A percentile compares a stretch with the other conserved stretches of the same genome.
phyloP scores from a whole-genome alignment of 805 yeast species.

The Ogataea degrootiae region DNA sequence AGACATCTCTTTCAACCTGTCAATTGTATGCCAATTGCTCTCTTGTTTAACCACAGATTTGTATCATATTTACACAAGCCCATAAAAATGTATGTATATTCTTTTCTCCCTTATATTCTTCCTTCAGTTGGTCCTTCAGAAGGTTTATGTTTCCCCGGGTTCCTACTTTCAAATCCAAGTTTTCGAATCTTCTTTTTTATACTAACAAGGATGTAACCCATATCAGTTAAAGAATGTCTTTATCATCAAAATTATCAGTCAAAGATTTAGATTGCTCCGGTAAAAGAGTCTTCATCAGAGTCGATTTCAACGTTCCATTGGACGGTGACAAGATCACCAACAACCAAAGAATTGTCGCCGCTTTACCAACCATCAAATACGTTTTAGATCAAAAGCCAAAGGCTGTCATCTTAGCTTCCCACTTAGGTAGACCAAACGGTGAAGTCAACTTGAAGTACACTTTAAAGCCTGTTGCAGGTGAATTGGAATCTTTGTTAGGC shows the following conservation, averaged over 20 bases:
- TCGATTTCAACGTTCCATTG: slow-evolving; percentile 91
- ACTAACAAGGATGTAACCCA: not conserved
- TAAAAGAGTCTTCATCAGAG: slow-evolving; percentile 98
- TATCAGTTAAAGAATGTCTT: slow-evolving; percentile 59
- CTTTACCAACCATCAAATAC: slow-evolving; percentile 96
- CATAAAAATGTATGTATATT: too few species aligned
- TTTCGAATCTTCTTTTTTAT: not conserved
- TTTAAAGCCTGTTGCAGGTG: slow-evolving; percentile 87
- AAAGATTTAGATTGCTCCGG: slow-evolving; percentile 80
- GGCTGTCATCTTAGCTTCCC: slow-evolving; percentile 90
- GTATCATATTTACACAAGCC: too few species aligned
- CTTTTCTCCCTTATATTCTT: too few species aligned
- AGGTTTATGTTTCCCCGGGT: too few species aligned
- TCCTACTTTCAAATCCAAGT: not conserved
- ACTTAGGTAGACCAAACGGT: slow-evolving; percentile 99
- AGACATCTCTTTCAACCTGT: too few species aligned
- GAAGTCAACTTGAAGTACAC: slow-evolving; percentile 82
- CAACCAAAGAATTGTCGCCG: slow-evolving; percentile 99
- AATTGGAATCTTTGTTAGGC: slow-evolving; percentile 73
- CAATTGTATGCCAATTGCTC: too few species aligned
- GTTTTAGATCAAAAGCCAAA: slow-evolving; percentile 89
- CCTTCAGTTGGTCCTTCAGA: too few species aligned
- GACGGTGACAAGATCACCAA: slow-evolving; percentile 97
- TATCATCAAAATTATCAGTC: slow-evolving; percentile 89
- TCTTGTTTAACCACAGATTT: too few species aligned